A percentile compares a stretch with the other conserved stretches of the same genome.
Evolutionary conservation across 495 filamentous ascomycete genomes (phyloP).

Genomic region (Penicillium cataractarum): DNA sequence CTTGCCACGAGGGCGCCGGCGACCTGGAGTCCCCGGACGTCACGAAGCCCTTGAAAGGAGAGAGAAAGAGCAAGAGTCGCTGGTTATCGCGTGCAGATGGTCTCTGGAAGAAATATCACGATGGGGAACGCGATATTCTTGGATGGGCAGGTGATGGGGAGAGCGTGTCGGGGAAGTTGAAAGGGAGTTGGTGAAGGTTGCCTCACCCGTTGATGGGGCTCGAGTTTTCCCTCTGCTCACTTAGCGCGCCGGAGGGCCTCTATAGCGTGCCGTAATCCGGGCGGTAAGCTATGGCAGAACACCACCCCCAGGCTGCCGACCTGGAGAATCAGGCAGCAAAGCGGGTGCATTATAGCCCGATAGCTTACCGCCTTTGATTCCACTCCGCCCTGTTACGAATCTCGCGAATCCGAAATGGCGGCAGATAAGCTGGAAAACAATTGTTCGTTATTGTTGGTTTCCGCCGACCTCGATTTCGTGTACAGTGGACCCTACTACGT

Average conservation of each 20-base stretch:
- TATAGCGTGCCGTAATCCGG: conserved; percentile 22
- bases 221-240: conserved; percentile 47
- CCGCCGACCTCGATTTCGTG: neutral
- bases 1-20: conserved; percentile 59
- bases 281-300: conserved; percentile 12
- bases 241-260: conserved; percentile 30
- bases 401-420: conserved; percentile 15
- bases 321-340: conserved; percentile 9
- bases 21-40: conserved; percentile 47
- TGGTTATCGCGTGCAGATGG: conserved; percentile 27
- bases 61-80: conserved; percentile 29
- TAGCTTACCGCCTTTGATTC: conserved; percentile 18
- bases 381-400: conserved; percentile 9
- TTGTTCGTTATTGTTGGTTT: neutral
- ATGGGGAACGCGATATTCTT: conserved; percentile 48
- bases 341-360: neutral
- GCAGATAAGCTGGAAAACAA: conserved; percentile 16
- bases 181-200: conserved; percentile 48
- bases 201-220: conserved; percentile 49
- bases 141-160: conserved; percentile 37
- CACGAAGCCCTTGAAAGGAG: conserved; percentile 43
- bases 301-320: too few relatives aligned
- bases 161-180: conserved; percentile 45
- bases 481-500: conserved; percentile 10
- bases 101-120: conserved; percentile 44